Evolutionary conservation across 345 rosid species (phyloP).

Genomic region (Acer yangbiense): DNA sequence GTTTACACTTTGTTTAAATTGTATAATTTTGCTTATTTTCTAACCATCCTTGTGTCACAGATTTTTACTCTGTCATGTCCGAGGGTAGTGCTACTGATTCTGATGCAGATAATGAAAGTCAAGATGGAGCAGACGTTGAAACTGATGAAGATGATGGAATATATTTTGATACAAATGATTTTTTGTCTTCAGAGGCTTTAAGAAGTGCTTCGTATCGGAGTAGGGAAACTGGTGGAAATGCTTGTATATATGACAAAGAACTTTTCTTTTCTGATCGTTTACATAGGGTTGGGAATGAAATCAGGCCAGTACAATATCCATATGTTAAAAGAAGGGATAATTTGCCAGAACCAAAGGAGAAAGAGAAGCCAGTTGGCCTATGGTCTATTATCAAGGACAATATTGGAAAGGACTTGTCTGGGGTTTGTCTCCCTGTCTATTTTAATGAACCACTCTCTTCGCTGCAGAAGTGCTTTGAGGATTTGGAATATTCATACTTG

Average conservation of each 20-base stretch:
- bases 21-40: slow-evolving; percentile 15
- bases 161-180: slow-evolving; percentile 88
- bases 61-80: slow-evolving; percentile 98
- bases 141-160: slow-evolving; percentile 85
- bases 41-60: slow-evolving; percentile 45
- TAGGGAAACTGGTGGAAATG: slow-evolving; percentile 69
- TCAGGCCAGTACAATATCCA: slow-evolving; percentile 65
- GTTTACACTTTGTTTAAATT: neutral
- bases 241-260: slow-evolving; percentile 60
- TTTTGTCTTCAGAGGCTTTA: slow-evolving; percentile 78
- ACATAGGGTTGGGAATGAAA: slow-evolving; percentile 45
- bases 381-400: slow-evolving; percentile 99
- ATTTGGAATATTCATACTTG: slow-evolving; percentile 90
- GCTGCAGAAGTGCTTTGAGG: slow-evolving; percentile 97
- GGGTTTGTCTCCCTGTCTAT: slow-evolving; percentile 98
- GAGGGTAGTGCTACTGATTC: slow-evolving; percentile 89
- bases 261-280: slow-evolving; percentile 56
- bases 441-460: slow-evolving; percentile 98
- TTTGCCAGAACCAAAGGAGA: slow-evolving; percentile 96
- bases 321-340: slow-evolving; percentile 86
- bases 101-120: slow-evolving; percentile 92
- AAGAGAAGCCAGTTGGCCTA: slow-evolving; percentile 90
- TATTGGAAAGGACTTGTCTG: slow-evolving; percentile 97
- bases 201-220: slow-evolving; percentile 90
- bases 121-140: slow-evolving; percentile 84